Evolutionary conservation across 139 green algal species (phyloP).

Genomic region (Trebouxia sp.): DNA sequence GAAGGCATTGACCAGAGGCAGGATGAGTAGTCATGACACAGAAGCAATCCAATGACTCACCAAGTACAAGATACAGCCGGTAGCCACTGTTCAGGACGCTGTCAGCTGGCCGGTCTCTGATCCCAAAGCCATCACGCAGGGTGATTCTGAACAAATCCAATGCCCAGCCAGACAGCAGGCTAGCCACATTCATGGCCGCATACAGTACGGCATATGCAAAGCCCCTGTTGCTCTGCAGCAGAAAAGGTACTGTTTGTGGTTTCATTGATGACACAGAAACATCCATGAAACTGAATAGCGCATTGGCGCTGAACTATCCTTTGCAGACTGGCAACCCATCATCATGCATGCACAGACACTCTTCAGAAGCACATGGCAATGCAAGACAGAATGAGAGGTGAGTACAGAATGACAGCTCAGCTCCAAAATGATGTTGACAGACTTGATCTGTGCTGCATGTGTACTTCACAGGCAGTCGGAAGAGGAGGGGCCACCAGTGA

Average conservation of each 20-base stretch:
- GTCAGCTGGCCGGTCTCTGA: slow-evolving; percentile 15
- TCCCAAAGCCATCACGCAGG: slow-evolving; percentile 43
- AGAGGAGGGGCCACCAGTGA: too few relatives aligned
- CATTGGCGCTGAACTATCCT: neutral
- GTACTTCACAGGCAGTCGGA: too few relatives aligned
- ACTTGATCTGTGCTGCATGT: neutral
- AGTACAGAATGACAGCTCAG: too few relatives aligned
- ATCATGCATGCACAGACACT: neutral
- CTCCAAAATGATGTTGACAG: neutral
- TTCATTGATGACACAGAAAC: neutral
- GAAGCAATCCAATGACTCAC: slow-evolving; percentile 36
- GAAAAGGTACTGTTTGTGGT: too few relatives aligned
- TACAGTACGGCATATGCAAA: slow-evolving; percentile 67
- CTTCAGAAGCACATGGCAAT: neutral
- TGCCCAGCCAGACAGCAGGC: slow-evolving; percentile 48
- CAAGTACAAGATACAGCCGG: slow-evolving; percentile 51
- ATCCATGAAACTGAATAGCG: neutral
- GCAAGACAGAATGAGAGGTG: neutral
- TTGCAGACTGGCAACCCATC: neutral
- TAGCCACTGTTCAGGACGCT: slow-evolving; percentile 50
- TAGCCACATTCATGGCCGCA: slow-evolving; percentile 61
- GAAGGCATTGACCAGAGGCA: too few relatives aligned
- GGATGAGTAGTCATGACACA: slow-evolving; percentile 27
- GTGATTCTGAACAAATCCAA: slow-evolving; percentile 56
- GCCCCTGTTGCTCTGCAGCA: slow-evolving; percentile 34